phyloP scores from a whole-genome alignment of 306 rosid species.

The Ormosia emarginata region DNA sequence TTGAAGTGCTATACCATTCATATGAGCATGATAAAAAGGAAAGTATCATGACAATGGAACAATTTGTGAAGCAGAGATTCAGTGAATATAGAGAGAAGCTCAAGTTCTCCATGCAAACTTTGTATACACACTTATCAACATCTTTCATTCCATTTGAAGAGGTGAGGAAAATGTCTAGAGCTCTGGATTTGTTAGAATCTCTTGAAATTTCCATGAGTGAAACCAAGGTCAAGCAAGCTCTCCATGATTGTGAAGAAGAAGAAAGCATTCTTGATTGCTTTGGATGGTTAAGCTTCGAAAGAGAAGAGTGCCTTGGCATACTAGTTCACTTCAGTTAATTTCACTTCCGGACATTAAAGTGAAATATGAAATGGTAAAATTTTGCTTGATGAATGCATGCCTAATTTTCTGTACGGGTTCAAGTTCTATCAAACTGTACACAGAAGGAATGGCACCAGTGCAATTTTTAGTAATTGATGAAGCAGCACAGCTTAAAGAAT shows the following conservation, averaged over 20 bases:
- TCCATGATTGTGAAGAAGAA: not conserved
- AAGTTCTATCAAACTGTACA: constrained; percentile 31
- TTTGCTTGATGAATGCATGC: constrained; percentile 41
- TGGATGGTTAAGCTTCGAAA: not conserved
- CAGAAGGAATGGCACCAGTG: not conserved
- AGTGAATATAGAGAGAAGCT: not conserved
- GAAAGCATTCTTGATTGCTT: not conserved
- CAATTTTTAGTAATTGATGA: constrained; percentile 52
- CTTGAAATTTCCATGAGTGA: constrained; percentile 3
- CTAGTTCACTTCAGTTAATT: constrained; percentile 31
- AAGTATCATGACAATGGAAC: not conserved
- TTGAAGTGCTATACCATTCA: not conserved
- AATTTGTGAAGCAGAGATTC: constrained; percentile 27
- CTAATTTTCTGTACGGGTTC: constrained; percentile 53
- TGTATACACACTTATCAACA: constrained; percentile 48
- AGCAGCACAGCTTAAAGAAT: constrained; percentile 58
- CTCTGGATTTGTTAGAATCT: constrained; percentile 22
- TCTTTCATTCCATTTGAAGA: constrained; percentile 27
- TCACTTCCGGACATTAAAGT: not conserved
- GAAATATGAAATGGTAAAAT: not conserved
- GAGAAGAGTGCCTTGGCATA: not conserved
- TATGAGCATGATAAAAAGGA: not conserved
- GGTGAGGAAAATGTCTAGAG: constrained; percentile 24
- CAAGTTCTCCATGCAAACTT: not conserved
- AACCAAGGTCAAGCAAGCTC: not conserved